phyloP scores from a whole-genome alignment of 208 protist genomes.

The Novymonas esmeraldas region DNA sequence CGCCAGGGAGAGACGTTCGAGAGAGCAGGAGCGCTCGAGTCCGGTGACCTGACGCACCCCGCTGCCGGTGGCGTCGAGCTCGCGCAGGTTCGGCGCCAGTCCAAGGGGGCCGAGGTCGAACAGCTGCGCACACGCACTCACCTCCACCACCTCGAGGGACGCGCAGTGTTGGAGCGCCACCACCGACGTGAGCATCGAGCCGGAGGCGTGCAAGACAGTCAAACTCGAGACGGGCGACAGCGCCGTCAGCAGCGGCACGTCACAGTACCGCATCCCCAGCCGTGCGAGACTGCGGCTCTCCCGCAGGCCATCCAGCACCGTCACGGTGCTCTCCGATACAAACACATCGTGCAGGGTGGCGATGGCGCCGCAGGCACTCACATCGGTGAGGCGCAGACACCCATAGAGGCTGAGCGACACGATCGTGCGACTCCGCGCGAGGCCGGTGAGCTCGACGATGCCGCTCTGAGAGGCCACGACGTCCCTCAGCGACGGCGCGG shows the following conservation, averaged over 20 bases:
- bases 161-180: conserved; percentile 10
- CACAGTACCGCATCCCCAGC: conserved; percentile 31
- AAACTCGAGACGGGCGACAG: conserved; percentile 14
- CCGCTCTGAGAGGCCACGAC: conserved; percentile 31
- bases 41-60: conserved; percentile 9
- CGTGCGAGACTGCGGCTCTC: conserved; percentile 14
- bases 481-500: conserved; percentile 7
- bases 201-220: conserved; percentile 19
- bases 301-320: conserved; percentile 20
- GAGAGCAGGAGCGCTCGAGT: conserved; percentile 3
- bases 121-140: conserved; percentile 24
- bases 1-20: conserved; percentile 13
- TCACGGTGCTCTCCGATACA: conserved; percentile 34
- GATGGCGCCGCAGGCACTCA: conserved; percentile 25
- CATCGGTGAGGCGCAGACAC: conserved; percentile 26
- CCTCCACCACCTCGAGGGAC: conserved; percentile 16
- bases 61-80: conserved; percentile 16
- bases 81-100: background rate
- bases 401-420: conserved; percentile 27
- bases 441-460: conserved; percentile 20
- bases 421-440: conserved; percentile 26
- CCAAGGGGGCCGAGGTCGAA: conserved; percentile 23
- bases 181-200: conserved; percentile 25
- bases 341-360: conserved; percentile 25
- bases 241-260: conserved; percentile 5